Evolutionary conservation across 23 red algal genomes (phyloP), one percentile per base, ranked within the genome.

Genomic region (Gracilariopsis chorda): DNA sequence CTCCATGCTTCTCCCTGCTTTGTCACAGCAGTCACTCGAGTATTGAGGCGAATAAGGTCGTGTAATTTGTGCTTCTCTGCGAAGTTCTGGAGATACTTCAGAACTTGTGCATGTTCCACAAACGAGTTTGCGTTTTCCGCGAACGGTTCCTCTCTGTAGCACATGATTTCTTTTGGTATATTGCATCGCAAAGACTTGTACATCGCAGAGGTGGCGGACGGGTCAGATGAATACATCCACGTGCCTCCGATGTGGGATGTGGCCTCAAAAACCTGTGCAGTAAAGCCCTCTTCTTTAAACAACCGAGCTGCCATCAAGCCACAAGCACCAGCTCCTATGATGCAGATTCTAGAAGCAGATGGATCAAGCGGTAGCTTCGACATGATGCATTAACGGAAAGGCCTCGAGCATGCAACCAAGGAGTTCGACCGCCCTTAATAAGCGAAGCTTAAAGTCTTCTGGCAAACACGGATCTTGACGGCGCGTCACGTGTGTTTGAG

Each of bases 241-340:
- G 92, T 95, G 7, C 96, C 96, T 23, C 92, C 96, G 49, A 92
- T 82, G 19, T 80, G 37, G 21, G 80, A 37, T 25, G 35, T n/a
- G 20, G 84, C 87, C 55, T 98, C 96, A 43, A 95, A 81, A 28
- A 73, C 87, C 16, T 58, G 67, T 10, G 72, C 77, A 25, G 35
- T 41, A 28, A 92, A 92, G 16, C 96, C 96, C 34, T 79, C 84
- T 27, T 92, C 79, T 42, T 88, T 63, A 35, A 98, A 40, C 28
- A 43, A 44, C 1, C 44, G 41, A 8, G 78, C 84, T 1, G 96
- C 62, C 34, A 69, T 80, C 55, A 98, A 45, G 33, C 96, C 96
- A 2, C 92, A 78, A 19, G 96, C 96, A 67, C 96, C 96, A 33
- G 92, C 92, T 23, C 96, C 96, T 37, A 98, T 92, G 30, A 98